Evolutionary conservation across 1,284 basidiomycete genomes (phyloP).

Genomic region (Xerocomus nothofagi): DNA sequence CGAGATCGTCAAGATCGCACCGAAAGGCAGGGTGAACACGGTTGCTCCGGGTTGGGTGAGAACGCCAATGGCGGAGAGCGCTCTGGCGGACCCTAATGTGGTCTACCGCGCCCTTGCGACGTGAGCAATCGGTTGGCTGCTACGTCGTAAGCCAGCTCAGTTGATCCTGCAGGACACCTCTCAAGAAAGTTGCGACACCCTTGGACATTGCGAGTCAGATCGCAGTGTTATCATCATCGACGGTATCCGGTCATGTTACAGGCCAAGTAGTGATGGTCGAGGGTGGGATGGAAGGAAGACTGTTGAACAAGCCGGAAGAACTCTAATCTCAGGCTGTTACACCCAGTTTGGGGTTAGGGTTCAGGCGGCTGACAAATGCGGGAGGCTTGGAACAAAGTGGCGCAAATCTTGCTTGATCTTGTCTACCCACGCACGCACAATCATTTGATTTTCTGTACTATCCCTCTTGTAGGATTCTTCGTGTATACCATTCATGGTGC

Average conservation of each 20-base stretch:
- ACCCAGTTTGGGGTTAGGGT: conserved; percentile 26
- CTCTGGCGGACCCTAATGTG: conserved; percentile 45
- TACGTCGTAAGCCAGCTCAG: neutral
- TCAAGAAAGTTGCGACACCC: conserved; percentile 68
- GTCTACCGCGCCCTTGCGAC: conserved; percentile 61
- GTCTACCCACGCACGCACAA: conserved; percentile 2
- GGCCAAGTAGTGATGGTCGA: conserved; percentile 72
- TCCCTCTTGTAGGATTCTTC: neutral
- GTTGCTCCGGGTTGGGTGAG: conserved; percentile 73
- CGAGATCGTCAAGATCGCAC: conserved; percentile 76
- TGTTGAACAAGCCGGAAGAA: conserved; percentile 45
- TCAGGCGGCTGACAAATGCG: conserved; percentile 22
- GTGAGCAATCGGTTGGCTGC: conserved; percentile 39
- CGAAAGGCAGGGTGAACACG: conserved; percentile 67
- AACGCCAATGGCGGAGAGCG: conserved; percentile 57
- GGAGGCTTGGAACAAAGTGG: conserved; percentile 3
- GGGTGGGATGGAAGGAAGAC: conserved; percentile 75
- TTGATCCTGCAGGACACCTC: conserved; percentile 50
- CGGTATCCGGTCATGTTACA: conserved; percentile 68
- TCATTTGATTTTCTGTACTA: neutral
- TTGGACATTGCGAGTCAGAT: conserved; percentile 69
- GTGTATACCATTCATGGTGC: conserved; percentile 21
- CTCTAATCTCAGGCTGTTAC: conserved; percentile 12
- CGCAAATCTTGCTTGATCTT: conserved; percentile 14
- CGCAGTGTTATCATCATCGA: conserved; percentile 58